Evolutionary conservation across 2,329 filamentous ascomycete species (phyloP).

Genomic region (Xylariaceae sp.): DNA sequence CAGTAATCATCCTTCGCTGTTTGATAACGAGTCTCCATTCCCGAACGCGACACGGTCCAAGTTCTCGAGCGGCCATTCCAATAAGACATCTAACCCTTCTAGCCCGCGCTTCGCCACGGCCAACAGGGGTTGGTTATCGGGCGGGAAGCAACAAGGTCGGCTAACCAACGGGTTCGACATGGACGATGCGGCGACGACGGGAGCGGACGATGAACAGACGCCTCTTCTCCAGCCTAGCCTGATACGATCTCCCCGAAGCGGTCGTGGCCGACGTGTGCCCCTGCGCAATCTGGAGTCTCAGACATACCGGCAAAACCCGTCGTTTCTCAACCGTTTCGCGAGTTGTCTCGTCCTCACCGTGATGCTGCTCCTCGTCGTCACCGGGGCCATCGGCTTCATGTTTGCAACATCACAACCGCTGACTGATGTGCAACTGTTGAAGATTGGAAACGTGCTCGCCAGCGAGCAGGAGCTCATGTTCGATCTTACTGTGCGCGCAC

Average conservation of each 20-base stretch:
- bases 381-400: constrained; percentile 83
- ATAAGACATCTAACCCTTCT: constrained; percentile 61
- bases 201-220: constrained; percentile 81
- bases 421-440: constrained; percentile 68
- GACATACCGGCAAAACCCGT: constrained; percentile 55
- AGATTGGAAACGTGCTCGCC: constrained; percentile 83
- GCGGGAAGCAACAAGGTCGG: constrained; percentile 51
- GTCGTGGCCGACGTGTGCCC: constrained; percentile 51
- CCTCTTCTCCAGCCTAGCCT: constrained; percentile 60
- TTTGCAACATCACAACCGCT: constrained; percentile 88
- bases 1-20: constrained; percentile 64
- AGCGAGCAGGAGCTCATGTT: constrained; percentile 95
- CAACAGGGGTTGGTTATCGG: constrained; percentile 23
- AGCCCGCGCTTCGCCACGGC: constrained; percentile 57
- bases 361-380: constrained; percentile 73
- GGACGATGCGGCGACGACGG: constrained; percentile 69
- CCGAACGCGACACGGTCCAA: constrained; percentile 61
- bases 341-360: constrained; percentile 80
- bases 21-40: constrained; percentile 75
- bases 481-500: constrained; percentile 78
- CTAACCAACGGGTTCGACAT: constrained; percentile 67
- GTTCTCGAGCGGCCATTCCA: constrained; percentile 49
- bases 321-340: constrained; percentile 69
- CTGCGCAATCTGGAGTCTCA: constrained; percentile 70
- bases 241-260: constrained; percentile 52